Evolutionary conservation across 129 eudicot genomes (phyloP), one percentile per base, ranked within the genome.

Genomic region (Flaveria sonorensis): DNA sequence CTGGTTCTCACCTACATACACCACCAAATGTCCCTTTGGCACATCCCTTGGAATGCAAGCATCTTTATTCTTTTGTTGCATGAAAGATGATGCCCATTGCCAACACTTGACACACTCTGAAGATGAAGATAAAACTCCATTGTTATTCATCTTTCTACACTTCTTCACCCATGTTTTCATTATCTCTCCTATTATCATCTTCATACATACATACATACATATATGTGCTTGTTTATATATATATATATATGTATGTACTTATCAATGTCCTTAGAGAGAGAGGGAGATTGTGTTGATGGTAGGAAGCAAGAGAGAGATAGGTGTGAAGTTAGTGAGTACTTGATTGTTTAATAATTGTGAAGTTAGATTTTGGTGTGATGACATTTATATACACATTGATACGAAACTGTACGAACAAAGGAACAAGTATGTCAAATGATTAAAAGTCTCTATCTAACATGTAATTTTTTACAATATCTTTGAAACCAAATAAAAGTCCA

Each of bases 11-110:
- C 98, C 98, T 1, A 92, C 98, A 61, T 92, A 92, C 20, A 92
- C 93, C 82, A 85, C 98, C 91, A 88, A 46, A 79, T 92, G 98
- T 51, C 98, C 98, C 89, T 89, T 92, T 15, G 98, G 98, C 20
- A 92, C 98, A 48, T 89, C 98, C 0, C 81, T 89, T 18, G 98
- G 98, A 59, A 92, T 83, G 11, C 46, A 57, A 42, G 71, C 60
- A 56, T 81, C 79, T 52, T 83, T 77, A 42, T 81, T 77, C 74
- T 81, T 82, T 48, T 80, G 86, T 51, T 83, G 73, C 72, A 47
- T 73, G 61, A 81, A 72, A 26, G 75, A 73, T 55, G 75, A 67
- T 59, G 81, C 80, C 90, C 90, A 86, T 74, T 81, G 73, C 76
- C 92, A 86, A 65, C 96, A 87, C 45, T 30, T 77, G 10, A 84